These are phyloP conservation scores for Thuidium tamariscinum DNA, from an alignment of 225 moss, liverwort and hornwort genomes.

Conservation along the genomic window DNA sequence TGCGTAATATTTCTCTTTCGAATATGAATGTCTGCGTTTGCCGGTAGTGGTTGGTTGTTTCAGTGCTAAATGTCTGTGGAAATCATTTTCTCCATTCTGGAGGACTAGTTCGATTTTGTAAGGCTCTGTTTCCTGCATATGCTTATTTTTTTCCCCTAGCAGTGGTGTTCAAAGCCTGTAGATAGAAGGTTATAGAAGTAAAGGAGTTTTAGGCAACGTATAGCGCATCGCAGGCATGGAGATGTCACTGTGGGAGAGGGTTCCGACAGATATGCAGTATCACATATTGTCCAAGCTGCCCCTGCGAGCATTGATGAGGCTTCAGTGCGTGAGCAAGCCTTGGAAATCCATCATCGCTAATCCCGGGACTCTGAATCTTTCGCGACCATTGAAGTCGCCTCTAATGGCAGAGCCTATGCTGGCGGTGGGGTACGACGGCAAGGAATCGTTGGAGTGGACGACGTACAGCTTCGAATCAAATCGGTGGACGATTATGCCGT, in stretches of 20 bases:
- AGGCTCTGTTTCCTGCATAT: background rate
- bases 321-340: constrained; percentile 15
- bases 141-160: background rate
- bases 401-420: constrained; percentile 35
- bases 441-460: constrained; percentile 22
- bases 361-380: background rate
- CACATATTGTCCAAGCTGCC: constrained; percentile 19
- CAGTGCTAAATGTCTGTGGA: background rate
- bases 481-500: constrained; percentile 14
- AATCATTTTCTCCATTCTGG: background rate
- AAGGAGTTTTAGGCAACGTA: background rate
- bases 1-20: background rate
- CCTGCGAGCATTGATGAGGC: constrained; percentile 8
- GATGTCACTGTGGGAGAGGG: background rate
- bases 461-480: constrained; percentile 18
- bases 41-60: background rate
- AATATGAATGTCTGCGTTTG: background rate
- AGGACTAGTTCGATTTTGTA: background rate
- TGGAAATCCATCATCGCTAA: constrained; percentile 11
- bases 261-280: constrained; percentile 10
- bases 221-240: background rate
- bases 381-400: constrained; percentile 9
- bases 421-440: constrained; percentile 23
- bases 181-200: background rate
- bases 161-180: background rate